Evolutionary conservation across 108 stramenopile genomes (phyloP).

Genomic region (Phaeodactylum tricornutum): DNA sequence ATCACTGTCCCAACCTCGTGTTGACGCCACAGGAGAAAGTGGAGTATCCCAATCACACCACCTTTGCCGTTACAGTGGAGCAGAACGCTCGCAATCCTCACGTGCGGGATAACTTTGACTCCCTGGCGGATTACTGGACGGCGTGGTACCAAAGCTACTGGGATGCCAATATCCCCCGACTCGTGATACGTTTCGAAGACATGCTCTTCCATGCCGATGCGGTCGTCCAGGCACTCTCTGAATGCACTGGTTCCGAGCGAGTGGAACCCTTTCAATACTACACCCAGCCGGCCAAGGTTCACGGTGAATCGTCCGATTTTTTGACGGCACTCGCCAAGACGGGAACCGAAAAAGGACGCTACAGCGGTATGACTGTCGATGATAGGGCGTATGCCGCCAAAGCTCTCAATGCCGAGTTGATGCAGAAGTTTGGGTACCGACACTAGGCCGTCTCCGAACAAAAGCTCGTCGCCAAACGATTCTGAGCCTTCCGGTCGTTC

Average conservation of each 20-base stretch:
- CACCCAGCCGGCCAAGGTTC: background rate
- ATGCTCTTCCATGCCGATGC: conserved; percentile 48
- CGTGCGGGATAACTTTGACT: conserved; percentile 20
- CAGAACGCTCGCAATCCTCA: background rate
- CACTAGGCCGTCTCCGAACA: too few species aligned
- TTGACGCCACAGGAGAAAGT: background rate
- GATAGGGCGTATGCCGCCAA: conserved; percentile 2
- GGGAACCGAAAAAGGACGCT: background rate
- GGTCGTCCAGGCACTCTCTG: conserved; percentile 42
- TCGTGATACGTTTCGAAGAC: conserved; percentile 72
- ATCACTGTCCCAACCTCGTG: conserved; percentile 5
- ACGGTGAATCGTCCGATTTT: background rate
- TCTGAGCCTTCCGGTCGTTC: too few species aligned
- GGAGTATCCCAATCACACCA: too few species aligned
- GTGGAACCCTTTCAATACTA: background rate
- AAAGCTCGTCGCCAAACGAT: too few species aligned
- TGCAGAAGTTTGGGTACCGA: conserved; percentile 5
- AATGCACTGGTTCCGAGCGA: conserved; percentile 52
- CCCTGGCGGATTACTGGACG: conserved; percentile 58
- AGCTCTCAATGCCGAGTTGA: conserved; percentile 5
- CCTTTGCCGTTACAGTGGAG: too few species aligned
- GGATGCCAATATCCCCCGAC: conserved; percentile 47
- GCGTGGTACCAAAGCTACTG: conserved; percentile 54
- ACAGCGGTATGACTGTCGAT: background rate
- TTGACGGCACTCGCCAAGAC: background rate